Evolutionary conservation across 257 asterid genomes (phyloP).

Genomic region (Craterostigma plantagineum): DNA sequence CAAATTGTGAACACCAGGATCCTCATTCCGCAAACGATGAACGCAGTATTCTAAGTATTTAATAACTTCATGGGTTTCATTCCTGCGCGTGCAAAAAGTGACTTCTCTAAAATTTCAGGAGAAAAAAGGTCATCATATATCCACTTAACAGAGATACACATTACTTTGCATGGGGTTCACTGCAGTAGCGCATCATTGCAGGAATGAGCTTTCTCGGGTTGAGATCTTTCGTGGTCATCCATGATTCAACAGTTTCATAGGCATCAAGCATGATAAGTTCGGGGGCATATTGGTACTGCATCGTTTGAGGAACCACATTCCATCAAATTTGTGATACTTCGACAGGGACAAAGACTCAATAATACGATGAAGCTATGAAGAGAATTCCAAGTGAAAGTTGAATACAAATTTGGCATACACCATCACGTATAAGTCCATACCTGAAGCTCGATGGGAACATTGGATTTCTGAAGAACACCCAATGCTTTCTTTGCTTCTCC

Average conservation of each 20-base stretch:
- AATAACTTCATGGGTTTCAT: slow-evolving; percentile 94
- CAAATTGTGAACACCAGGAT: slow-evolving; percentile 88
- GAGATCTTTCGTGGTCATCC: slow-evolving; percentile 84
- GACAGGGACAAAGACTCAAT: too few relatives aligned
- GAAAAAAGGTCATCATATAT: slow-evolving; percentile 5
- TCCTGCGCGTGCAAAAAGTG: slow-evolving; percentile 33
- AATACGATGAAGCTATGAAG: too few relatives aligned
- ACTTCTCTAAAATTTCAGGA: not conserved
- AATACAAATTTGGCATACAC: too few relatives aligned
- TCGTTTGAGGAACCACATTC: slow-evolving; percentile 2
- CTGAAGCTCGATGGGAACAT: slow-evolving; percentile 81
- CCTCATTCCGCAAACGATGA: slow-evolving; percentile 92
- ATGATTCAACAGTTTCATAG: slow-evolving; percentile 94
- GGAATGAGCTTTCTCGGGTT: slow-evolving; percentile 94
- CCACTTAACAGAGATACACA: too few relatives aligned
- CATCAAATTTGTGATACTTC: too few relatives aligned
- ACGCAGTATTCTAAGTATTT: slow-evolving; percentile 88
- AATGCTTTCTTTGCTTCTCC: slow-evolving; percentile 97
- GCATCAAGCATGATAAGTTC: slow-evolving; percentile 98
- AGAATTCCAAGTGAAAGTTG: too few relatives aligned
- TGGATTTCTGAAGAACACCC: slow-evolving; percentile 93
- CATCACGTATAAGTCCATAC: slow-evolving; percentile 14
- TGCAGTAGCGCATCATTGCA: slow-evolving; percentile 98
- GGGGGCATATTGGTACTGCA: slow-evolving; percentile 97
- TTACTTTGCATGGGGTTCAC: slow-evolving; percentile 96